A percentile compares a stretch with the other conserved stretches of the same genome.
Evolutionary conservation across 257 asterid genomes (phyloP).

Genomic region (Leonotis leonurus): DNA sequence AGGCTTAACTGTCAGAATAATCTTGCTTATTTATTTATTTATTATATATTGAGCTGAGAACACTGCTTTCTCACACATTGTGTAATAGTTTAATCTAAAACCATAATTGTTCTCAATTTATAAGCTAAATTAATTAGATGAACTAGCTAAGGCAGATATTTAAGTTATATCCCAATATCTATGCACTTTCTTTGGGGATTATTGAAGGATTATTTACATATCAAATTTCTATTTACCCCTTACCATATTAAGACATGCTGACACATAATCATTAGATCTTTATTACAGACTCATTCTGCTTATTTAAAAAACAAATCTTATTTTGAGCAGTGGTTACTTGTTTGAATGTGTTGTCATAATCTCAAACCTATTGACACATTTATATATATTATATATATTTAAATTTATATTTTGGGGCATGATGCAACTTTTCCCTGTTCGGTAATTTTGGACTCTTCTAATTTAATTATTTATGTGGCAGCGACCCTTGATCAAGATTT

Average conservation of each 20-base stretch:
- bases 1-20: slow-evolving; percentile 27
- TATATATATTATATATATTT: too few species aligned
- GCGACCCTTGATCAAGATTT: background rate
- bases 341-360: slow-evolving; percentile 8
- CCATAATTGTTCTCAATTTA: slow-evolving; percentile 8
- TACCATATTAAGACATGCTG: too few species aligned
- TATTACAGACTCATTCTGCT: background rate
- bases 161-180: too few species aligned
- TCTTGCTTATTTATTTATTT: background rate
- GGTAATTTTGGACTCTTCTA: background rate
- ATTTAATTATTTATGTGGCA: background rate
- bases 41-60: background rate
- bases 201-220: too few species aligned
- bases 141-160: too few species aligned
- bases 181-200: too few species aligned
- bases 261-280: background rate
- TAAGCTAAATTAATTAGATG: slow-evolving; percentile 8
- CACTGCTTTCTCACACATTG: background rate
- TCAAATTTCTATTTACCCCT: too few species aligned
- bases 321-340: background rate
- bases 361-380: background rate
- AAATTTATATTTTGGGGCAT: background rate
- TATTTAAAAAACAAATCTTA: background rate
- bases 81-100: background rate
- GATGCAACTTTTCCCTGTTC: background rate